Percentiles rank a stretch among this genome's conserved stretches.
Conservation (phyloP, 1,139 yeast species). For the Nadsonia starkeyi-henricii region DNA sequence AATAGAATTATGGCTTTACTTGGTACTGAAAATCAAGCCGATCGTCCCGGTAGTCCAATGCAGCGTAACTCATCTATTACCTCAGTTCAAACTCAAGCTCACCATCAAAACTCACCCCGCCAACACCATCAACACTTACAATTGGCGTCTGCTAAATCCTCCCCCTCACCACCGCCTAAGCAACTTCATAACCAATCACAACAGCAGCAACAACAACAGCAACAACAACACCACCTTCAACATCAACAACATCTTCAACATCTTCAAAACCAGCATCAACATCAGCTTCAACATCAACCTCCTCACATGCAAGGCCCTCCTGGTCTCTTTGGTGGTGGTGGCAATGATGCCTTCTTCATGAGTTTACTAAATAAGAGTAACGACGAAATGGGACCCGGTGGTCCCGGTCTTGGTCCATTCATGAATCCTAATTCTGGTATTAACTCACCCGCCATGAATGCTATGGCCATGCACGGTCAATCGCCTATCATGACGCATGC, state of each 20-base stretch:
- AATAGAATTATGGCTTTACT: slow-evolving; percentile 23
- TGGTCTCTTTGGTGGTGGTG: slow-evolving; percentile 8
- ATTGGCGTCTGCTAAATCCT: neutral
- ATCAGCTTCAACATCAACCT: slow-evolving; percentile 8
- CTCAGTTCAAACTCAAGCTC: slow-evolving; percentile 1
- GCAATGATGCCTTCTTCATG: slow-evolving; percentile 2
- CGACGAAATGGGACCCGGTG: slow-evolving; percentile 4
- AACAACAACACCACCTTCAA: slow-evolving; percentile 1
- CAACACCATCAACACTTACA: neutral
- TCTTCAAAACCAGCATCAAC: slow-evolving; percentile 7
- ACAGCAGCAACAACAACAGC: neutral
- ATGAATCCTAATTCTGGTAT: slow-evolving; percentile 1
- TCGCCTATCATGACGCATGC: slow-evolving; percentile 6
- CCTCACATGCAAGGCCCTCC: slow-evolving; percentile 2
- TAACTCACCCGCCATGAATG: neutral
- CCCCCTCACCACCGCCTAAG: neutral
- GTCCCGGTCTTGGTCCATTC: slow-evolving; percentile 1
- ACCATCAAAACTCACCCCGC: neutral
- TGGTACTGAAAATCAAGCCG: slow-evolving; percentile 10
- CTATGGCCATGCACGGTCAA: neutral
- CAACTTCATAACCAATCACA: neutral
- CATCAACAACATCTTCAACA: slow-evolving; percentile 7
- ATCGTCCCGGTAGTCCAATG: neutral
- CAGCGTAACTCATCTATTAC: neutral
- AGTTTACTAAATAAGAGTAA: neutral